Percentiles rank a stretch among this genome's conserved stretches.
phyloP scores from a whole-genome alignment of 1,284 basidiomycete species.

The Leccinum cinnamomeum region DNA sequence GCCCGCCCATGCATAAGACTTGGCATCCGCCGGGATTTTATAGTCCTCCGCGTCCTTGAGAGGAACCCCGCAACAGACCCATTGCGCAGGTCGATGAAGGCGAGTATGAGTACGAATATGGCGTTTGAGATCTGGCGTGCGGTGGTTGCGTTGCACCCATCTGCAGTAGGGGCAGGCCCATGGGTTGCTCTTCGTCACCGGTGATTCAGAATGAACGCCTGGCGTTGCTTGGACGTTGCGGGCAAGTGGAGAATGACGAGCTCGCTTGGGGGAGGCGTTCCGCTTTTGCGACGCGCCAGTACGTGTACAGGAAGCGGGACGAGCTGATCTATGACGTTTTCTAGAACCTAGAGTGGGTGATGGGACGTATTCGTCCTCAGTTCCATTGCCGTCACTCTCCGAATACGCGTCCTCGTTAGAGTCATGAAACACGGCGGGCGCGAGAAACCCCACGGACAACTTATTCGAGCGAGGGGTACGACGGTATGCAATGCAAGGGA shows the following conservation, averaged over 20 bases:
- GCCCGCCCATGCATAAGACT: conserved; percentile 33
- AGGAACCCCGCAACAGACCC: conserved; percentile 44
- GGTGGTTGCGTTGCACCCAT: conserved; percentile 40
- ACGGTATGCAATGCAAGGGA: conserved; percentile 4
- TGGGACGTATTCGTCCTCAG: conserved; percentile 37
- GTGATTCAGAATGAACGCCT: conserved; percentile 18
- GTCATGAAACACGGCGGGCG: conserved; percentile 6
- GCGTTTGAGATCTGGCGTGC: conserved; percentile 53
- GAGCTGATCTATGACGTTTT: conserved; percentile 27
- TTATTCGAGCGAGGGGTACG: conserved; percentile 18
- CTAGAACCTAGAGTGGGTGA: conserved; percentile 23
- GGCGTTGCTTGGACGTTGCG: conserved; percentile 41
- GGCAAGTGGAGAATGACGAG: conserved; percentile 35
- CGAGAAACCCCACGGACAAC: conserved; percentile 4
- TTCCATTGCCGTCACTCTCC: conserved; percentile 31
- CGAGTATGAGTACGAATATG: conserved; percentile 52
- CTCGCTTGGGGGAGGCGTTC: conserved; percentile 28
- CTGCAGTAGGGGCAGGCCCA: conserved; percentile 36
- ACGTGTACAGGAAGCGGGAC: neutral
- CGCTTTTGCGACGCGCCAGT: conserved; percentile 11
- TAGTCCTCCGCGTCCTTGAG: conserved; percentile 36
- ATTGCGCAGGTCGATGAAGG: conserved; percentile 29
- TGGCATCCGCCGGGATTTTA: conserved; percentile 29
- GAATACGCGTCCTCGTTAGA: conserved; percentile 22
- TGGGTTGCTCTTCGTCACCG: conserved; percentile 25